Evolutionary conservation across 176 grass and related monocot genomes (phyloP).

Genomic region (Eragrostis curvula): DNA sequence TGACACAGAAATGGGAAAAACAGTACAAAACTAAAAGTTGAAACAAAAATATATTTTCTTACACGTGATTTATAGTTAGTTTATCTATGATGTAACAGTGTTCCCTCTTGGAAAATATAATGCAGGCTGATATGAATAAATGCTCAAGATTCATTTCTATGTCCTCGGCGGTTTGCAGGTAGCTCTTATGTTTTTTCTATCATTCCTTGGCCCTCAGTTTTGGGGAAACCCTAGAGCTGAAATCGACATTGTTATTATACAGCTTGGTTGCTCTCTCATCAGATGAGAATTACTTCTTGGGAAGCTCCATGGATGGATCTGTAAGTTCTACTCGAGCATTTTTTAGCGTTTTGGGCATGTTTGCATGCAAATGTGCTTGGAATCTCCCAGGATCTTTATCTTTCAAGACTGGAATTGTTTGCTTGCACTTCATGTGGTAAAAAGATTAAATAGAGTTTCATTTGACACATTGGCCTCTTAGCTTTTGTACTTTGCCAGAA

Average conservation of each 20-base stretch:
- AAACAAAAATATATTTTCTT: slow-evolving; percentile 13
- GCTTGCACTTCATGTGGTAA: background rate
- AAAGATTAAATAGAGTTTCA: slow-evolving; percentile 26
- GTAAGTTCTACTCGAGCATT: slow-evolving; percentile 46
- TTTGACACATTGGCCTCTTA: slow-evolving; percentile 1
- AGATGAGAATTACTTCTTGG: slow-evolving; percentile 75
- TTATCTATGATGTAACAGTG: slow-evolving; percentile 19
- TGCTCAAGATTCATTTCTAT: slow-evolving; percentile 42
- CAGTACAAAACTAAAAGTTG: background rate
- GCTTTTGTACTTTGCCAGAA: background rate
- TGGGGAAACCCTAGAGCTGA: slow-evolving; percentile 1
- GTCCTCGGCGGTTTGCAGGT: slow-evolving; percentile 80
- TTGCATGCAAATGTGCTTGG: slow-evolving; percentile 4
- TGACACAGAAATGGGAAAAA: slow-evolving; percentile 22
- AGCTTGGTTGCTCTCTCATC: slow-evolving; percentile 71
- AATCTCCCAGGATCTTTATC: slow-evolving; percentile 2
- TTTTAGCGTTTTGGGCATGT: slow-evolving; percentile 9
- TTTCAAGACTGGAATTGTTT: slow-evolving; percentile 21
- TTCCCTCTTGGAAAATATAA: slow-evolving; percentile 13
- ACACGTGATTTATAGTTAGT: background rate
- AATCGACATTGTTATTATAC: slow-evolving; percentile 40
- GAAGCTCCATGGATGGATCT: slow-evolving; percentile 84
- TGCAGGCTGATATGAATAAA: slow-evolving; percentile 48
- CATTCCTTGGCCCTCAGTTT: slow-evolving; percentile 6
- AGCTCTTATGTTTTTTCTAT: slow-evolving; percentile 8